Evolutionary conservation across 495 filamentous ascomycete species (phyloP), one percentile per base, ranked within the genome.

Genomic region (Lasiosphaeriaceae sp.): DNA sequence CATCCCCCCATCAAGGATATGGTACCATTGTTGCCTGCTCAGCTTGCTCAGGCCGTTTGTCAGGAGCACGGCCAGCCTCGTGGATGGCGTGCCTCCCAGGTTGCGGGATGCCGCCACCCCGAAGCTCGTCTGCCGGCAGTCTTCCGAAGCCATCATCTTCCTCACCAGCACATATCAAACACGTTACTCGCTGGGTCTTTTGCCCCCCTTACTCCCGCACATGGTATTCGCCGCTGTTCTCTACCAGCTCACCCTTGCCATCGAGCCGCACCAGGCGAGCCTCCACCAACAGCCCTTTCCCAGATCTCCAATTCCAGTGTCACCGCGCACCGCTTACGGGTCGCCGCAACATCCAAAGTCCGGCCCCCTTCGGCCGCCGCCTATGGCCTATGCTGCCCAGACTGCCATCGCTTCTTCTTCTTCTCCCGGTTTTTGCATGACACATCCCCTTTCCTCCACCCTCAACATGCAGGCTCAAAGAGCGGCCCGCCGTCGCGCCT

Each of bases 11-110:
- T n/a, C 11, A 5, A 69, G 66, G 14, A 63, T 63, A 11, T 67
- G 66, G 61, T 69, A 67, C 50, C 57, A 67, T 14, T 67, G 57
- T 24, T 69, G 64, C 49, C 50, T 67, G 16, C 62, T 69, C 29
- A 57, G 45, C n/a, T 49, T 69, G 11, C 59, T 69, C 11, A 52
- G 56, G 11, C 66, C 66, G 0, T 65, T 69, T 37, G 59, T 63
- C 23, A 54, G 46, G 35, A 55, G 35, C 20, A 59, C 59, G 0
- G 47, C 49, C 2, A 65, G 62, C 52, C 51, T 67, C 14, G 49
- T 49, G 16, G 64, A 58, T 35, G 54, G 44, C 16, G 34, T 47
- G 4, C 23, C 50, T 0, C 59, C 55, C n/a, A 56, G 46, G 24
- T 35, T 69, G 23, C 62, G 39, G 0, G 16, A 60, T 34, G 52